phyloP scores from a whole-genome alignment of 2,329 filamentous ascomycete species.

The Myrmaecium sp. region DNA sequence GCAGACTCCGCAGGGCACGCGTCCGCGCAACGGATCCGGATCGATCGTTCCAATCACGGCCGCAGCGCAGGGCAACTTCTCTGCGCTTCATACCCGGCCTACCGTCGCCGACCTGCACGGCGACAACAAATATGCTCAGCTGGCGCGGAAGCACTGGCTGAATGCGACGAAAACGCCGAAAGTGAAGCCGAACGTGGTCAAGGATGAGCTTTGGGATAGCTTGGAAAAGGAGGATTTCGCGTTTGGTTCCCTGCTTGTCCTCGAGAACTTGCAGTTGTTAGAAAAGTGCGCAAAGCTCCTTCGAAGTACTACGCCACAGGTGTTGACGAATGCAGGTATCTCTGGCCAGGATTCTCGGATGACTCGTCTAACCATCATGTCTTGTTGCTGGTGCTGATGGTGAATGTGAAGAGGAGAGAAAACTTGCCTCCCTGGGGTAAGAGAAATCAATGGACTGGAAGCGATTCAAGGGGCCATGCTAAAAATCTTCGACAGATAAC shows the following conservation, averaged over 20 bases:
- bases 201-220: conserved; percentile 75
- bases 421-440: conserved; percentile 73
- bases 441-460: conserved; percentile 11
- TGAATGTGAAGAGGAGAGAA: conserved; percentile 78
- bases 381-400: conserved; percentile 66
- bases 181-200: conserved; percentile 67
- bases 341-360: conserved; percentile 87
- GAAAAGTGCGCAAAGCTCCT: conserved; percentile 43
- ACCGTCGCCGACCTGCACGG: conserved; percentile 53
- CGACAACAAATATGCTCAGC: conserved; percentile 45
- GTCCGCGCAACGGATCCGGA: conserved; percentile 6
- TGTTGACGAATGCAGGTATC: conserved; percentile 40
- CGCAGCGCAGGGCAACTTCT: conserved; percentile 9
- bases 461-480: conserved; percentile 12
- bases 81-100: conserved; percentile 30
- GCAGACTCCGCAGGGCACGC: too few relatives aligned
- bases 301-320: not conserved
- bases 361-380: conserved; percentile 86
- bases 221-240: conserved; percentile 69
- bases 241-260: conserved; percentile 57
- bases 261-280: conserved; percentile 81
- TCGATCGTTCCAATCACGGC: conserved; percentile 10
- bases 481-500: conserved; percentile 35
- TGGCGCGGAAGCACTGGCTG: conserved; percentile 78
- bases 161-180: conserved; percentile 44